Percentiles rank a stretch among this genome's conserved stretches.
phyloP scores from a whole-genome alignment of 2,329 filamentous ascomycete genomes.

The Aschersonia sp. region DNA sequence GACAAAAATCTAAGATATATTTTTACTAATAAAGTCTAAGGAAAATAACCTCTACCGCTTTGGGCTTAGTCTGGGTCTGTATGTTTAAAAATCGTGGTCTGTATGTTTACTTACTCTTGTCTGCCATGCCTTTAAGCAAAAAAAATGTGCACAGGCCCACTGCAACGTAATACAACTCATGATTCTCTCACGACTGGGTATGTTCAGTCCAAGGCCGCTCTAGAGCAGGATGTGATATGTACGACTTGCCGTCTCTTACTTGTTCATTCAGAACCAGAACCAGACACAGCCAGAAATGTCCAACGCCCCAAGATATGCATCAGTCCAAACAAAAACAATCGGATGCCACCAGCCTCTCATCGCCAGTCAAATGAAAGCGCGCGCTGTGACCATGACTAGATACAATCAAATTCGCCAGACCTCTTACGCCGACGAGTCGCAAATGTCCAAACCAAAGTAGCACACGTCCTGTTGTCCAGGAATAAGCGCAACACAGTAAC shows the following conservation, averaged over 20 bases:
- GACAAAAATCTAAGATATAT: too few relatives aligned
- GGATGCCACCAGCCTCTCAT: conserved; percentile 3
- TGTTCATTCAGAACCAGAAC: neutral
- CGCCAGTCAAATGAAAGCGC: conserved; percentile 4
- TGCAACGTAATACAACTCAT: too few relatives aligned
- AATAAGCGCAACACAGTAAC: neutral
- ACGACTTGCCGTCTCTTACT: neutral
- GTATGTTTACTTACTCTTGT: too few relatives aligned
- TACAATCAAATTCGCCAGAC: conserved; percentile 4
- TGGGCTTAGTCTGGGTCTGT: too few relatives aligned
- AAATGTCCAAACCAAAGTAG: conserved; percentile 2
- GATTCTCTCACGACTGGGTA: too few relatives aligned
- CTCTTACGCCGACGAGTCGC: conserved; percentile 5
- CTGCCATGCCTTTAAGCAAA: too few relatives aligned
- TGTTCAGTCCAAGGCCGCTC: too few relatives aligned
- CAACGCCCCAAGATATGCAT: conserved; percentile 2
- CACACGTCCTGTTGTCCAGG: neutral
- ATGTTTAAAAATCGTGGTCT: too few relatives aligned
- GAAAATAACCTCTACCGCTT: too few relatives aligned
- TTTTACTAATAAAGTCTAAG: too few relatives aligned
- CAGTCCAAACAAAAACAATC: conserved; percentile 4
- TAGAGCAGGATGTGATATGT: neutral
- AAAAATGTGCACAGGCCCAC: too few relatives aligned
- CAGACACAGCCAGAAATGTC: neutral
- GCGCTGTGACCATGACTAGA: conserved; percentile 5